phyloP scores from a whole-genome alignment of 108 stramenopile species.

The Cyclotella atomus region DNA sequence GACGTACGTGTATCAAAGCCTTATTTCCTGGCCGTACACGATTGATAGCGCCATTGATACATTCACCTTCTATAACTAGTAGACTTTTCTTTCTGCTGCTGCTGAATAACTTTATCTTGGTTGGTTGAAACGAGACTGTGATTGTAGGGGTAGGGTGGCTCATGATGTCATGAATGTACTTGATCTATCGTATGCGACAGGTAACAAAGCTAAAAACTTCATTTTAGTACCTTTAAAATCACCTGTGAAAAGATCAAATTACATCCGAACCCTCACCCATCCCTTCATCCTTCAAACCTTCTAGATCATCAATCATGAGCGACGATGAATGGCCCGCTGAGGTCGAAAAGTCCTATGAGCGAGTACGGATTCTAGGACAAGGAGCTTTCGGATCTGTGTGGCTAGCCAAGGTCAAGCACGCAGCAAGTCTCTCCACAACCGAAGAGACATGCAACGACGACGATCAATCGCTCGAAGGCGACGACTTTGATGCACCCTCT shows the following conservation, averaged over 20 bases:
- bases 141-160: conserved; percentile 1
- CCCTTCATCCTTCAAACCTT: no score
- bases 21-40: conserved; percentile 10
- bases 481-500: conserved; percentile 11
- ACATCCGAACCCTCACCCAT: no score
- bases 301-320: no score
- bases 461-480: conserved; percentile 37
- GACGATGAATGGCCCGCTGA: conserved; percentile 63
- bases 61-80: conserved; percentile 21
- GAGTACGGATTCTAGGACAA: conserved; percentile 69
- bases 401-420: conserved; percentile 61
- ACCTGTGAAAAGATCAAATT: no score
- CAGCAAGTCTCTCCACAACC: neutral
- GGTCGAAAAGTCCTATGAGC: conserved; percentile 71
- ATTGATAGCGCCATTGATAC: conserved; percentile 22
- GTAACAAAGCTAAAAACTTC: no score
- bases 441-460: conserved; percentile 15
- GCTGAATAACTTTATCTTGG: conserved; percentile 27
- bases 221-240: no score
- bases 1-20: conserved; percentile 24
- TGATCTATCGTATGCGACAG: no score
- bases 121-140: conserved; percentile 28
- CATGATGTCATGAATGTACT: neutral
- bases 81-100: conserved; percentile 36
- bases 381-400: conserved; percentile 81